Evolutionary conservation across 2,329 filamentous ascomycete genomes (phyloP), one percentile per base, ranked within the genome.

Genomic region (Ceratocystiopsis sp.): DNA sequence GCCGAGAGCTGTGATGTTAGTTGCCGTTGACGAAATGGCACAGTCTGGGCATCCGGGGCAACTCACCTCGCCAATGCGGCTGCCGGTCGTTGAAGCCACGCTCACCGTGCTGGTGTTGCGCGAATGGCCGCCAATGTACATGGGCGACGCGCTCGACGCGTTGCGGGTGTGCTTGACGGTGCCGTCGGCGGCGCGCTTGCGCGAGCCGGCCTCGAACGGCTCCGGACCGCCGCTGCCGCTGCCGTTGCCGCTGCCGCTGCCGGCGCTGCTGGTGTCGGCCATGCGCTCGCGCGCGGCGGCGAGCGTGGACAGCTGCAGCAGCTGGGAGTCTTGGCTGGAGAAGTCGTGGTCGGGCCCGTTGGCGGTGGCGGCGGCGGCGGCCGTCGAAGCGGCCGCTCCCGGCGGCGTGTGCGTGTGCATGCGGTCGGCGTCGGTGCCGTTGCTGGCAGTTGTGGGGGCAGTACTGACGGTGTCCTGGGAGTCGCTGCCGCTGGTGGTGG

Each of bases 171-270:
- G 59, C 61, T 86, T 93, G 45, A 86, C 67, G 41, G 74, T 66
- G 37, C 84, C 85, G 54, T 82, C 80, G 33, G 83, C 82, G 53
- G 75, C 89, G 51, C 85, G 72, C 62, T 93, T 93, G 48, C 75
- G 73, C 35, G 69, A 67, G 33, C 56, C 51, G 34, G 51, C 55
- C 25, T 52, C 51, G n/a, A n/a, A n/a, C n/a, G n/a, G n/a, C n/a
- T n/a, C n/a, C n/a, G n/a, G n/a, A n/a, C n/a, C n/a, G n/a, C n/a
- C n/a, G n/a, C n/a, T n/a, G n/a, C n/a, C n/a, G n/a, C n/a, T n/a
- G n/a, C n/a, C n/a, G n/a, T n/a, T n/a, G n/a, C n/a, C n/a, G n/a
- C n/a, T n/a, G n/a, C n/a, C n/a, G n/a, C n/a, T n/a, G n/a, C n/a
- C n/a, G n/a, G 36, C 48, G 51, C 56, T 37, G 55, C 56, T 37